These are phyloP conservation scores for Berberis thunbergii DNA, from an alignment of 164 flowering plant species.

Conservation along the genomic window DNA sequence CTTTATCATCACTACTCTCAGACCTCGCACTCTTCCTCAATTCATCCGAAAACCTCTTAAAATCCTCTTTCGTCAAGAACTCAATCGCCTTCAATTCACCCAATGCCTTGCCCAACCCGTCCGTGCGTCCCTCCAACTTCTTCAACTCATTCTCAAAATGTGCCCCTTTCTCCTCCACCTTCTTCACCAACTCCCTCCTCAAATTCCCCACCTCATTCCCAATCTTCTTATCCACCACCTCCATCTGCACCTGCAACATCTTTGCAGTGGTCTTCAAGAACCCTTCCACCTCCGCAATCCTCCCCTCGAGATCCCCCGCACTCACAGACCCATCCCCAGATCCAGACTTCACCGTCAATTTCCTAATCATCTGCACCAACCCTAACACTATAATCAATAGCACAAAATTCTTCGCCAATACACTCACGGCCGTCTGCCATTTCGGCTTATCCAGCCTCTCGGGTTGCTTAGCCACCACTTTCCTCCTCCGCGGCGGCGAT, in stretches of 20 bases:
- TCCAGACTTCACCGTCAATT: slow-evolving; percentile 4
- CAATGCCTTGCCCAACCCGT: slow-evolving; percentile 23
- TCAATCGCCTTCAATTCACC: slow-evolving; percentile 21
- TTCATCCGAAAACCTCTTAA: slow-evolving; percentile 37
- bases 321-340: too few species aligned
- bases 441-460: slow-evolving; percentile 49
- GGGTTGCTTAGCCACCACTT: slow-evolving; percentile 15
- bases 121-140: slow-evolving; percentile 25
- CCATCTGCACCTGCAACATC: slow-evolving; percentile 71
- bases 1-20: slow-evolving; percentile 13
- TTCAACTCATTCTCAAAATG: slow-evolving; percentile 24
- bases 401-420: slow-evolving; percentile 48
- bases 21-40: slow-evolving; percentile 20
- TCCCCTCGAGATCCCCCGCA: slow-evolving; percentile 26
- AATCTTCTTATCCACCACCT: slow-evolving; percentile 30
- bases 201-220: slow-evolving; percentile 18
- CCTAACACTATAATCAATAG: slow-evolving; percentile 40
- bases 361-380: slow-evolving; percentile 51
- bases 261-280: slow-evolving; percentile 43
- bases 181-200: slow-evolving; percentile 23
- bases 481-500: slow-evolving; percentile 30
- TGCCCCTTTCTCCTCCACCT: slow-evolving; percentile 14
- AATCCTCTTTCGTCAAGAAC: slow-evolving; percentile 41
- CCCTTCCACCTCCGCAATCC: slow-evolving; percentile 50
- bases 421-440: slow-evolving; percentile 50